A percentile compares a stretch with the other conserved stretches of the same genome.
These are phyloP conservation scores for Aspergillus amoenus DNA, from an alignment of 2,329 filamentous ascomycete genomes.

Conservation along the genomic window DNA sequence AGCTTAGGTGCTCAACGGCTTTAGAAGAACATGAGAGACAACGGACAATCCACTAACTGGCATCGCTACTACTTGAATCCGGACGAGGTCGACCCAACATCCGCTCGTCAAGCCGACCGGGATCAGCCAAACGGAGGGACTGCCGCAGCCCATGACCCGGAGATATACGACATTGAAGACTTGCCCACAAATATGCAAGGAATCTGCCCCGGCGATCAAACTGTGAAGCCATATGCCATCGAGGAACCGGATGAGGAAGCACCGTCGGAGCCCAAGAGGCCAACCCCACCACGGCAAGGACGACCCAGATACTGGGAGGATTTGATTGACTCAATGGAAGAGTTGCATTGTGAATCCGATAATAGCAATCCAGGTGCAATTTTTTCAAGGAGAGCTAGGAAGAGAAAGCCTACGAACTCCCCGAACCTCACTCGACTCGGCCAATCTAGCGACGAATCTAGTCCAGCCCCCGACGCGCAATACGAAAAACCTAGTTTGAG, in stretches of 20 bases:
- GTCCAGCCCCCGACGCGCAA: constrained; percentile 11
- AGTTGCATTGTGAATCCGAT: constrained; percentile 30
- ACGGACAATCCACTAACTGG: background rate
- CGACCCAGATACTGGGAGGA: constrained; percentile 21
- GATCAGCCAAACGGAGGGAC: background rate
- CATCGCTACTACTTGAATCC: background rate
- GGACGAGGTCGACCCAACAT: background rate
- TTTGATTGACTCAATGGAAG: constrained; percentile 34
- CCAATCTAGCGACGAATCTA: background rate
- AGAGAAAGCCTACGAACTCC: constrained; percentile 32
- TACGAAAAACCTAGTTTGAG: constrained; percentile 14
- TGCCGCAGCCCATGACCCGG: background rate
- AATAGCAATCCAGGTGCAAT: constrained; percentile 10
- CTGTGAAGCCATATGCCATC: constrained; percentile 41
- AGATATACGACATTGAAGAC: constrained; percentile 2
- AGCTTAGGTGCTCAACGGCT: background rate
- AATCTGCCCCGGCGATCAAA: constrained; percentile 21
- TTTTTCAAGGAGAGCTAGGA: constrained; percentile 30
- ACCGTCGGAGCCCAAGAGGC: background rate
- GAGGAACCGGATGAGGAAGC: constrained; percentile 36
- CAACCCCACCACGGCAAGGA: background rate
- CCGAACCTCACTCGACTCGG: constrained; percentile 9
- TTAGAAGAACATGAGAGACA: background rate
- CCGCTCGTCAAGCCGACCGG: background rate
- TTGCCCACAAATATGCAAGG: background rate